Evolutionary conservation across 2,329 filamentous ascomycete genomes (phyloP), one percentile per base, ranked within the genome.

Genomic region (Ramularia endophylla): DNA sequence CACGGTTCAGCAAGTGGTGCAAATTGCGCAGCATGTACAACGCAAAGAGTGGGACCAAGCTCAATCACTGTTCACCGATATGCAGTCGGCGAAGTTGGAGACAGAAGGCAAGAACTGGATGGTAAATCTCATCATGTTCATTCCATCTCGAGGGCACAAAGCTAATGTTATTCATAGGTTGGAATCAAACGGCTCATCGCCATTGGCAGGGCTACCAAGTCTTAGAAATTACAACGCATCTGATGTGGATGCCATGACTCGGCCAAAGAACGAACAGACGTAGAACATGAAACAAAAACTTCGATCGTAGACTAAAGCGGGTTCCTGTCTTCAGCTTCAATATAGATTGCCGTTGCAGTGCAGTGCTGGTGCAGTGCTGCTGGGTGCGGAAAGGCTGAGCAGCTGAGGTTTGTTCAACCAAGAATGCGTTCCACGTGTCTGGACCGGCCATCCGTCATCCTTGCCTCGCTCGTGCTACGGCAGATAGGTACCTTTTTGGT

Each of bases 1-100:
- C 57, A 95, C 85, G 1, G 77, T 89, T 36, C 72, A 78, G 46
- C 73, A 81, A 59, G 70, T 89, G 55, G 71, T 73, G 7, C 69
- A 80, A 54, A 67, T 88, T 20, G 58, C 62, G 16, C 56, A 56
- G 40, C 58, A 61, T 30, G 53, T 73, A 9, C 59, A 67, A 33
- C 53, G 51, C 8, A 64, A 63, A 46, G 60, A 71, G 15, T 71
- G 68, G 47, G 69, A 72, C n/a, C 54, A 63, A 19, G 70, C 70
- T 7, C 58, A 61, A 50, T 57, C 59, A 8, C 48, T 70, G 18
- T 68, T 72, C 42, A 66, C 63, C 18, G 65, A 67, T 34, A 53
- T 73, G 55, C 70, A 71, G 66, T 67, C 61, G 38, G 65, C 61
- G 43, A 71, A 71, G 60, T 64, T 62, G 17, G 68, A 71, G 43